Percentiles rank a stretch among this genome's conserved stretches.
These are phyloP conservation scores for Malassezia sp. DNA, from an alignment of 1,284 basidiomycete species.

Conservation along the genomic window DNA sequence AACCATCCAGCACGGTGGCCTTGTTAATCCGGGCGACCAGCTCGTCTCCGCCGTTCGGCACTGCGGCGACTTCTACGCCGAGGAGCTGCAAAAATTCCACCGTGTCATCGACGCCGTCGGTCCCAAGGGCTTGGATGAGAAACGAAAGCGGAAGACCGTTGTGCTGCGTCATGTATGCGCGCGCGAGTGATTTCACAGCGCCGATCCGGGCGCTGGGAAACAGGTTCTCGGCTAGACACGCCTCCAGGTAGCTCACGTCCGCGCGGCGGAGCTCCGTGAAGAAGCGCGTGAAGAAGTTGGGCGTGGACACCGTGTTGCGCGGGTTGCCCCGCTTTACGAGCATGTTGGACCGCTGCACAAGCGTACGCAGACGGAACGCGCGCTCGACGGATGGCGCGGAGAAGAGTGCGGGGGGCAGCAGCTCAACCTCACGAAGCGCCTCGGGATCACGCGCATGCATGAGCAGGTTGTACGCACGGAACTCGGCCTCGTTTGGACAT, in stretches of 20 bases:
- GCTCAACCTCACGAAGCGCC: constrained; percentile 58
- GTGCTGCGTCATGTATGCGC: constrained; percentile 49
- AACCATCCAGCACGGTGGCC: constrained; percentile 54
- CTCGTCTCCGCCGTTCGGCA: constrained; percentile 17
- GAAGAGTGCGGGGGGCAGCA: constrained; percentile 63
- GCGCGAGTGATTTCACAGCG: constrained; percentile 50
- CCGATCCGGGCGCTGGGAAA: constrained; percentile 52
- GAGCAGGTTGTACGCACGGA: constrained; percentile 85
- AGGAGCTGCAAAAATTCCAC: constrained; percentile 43
- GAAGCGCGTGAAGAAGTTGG: constrained; percentile 55
- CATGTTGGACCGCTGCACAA: constrained; percentile 67
- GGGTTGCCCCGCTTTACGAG: constrained; percentile 49
- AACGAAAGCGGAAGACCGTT: constrained; percentile 25
- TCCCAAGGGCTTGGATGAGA: constrained; percentile 20
- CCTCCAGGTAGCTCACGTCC: constrained; percentile 50
- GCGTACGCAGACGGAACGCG: constrained; percentile 65
- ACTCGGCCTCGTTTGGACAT: constrained; percentile 78
- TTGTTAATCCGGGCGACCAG: constrained; percentile 20
- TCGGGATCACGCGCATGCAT: constrained; percentile 77
- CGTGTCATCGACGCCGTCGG: constrained; percentile 27
- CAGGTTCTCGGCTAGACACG: constrained; percentile 52
- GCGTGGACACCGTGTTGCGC: constrained; percentile 51
- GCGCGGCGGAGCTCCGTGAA: constrained; percentile 49
- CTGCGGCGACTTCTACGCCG: constrained; percentile 39
- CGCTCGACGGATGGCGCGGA: constrained; percentile 65